These are phyloP conservation scores for Closterium sp. DNA, from an alignment of 139 green algal species.

Conservation along the genomic window DNA sequence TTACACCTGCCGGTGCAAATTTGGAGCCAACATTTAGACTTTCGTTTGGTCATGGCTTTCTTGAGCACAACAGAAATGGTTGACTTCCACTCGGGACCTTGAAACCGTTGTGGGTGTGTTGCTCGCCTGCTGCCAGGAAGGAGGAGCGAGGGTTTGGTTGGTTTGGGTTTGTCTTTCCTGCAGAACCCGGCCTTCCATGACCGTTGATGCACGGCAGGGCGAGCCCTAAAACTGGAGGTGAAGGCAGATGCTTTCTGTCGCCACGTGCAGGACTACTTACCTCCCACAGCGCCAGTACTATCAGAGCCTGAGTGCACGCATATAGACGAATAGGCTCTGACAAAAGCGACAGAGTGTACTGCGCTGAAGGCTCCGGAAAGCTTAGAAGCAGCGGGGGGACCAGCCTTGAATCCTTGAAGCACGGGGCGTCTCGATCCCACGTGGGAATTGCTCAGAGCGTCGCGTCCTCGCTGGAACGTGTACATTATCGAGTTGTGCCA, in stretches of 20 bases:
- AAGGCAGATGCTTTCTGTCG: neutral
- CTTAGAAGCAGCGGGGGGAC: neutral
- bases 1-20: too few relatives aligned
- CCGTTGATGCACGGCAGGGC: neutral
- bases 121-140: neutral
- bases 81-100: neutral
- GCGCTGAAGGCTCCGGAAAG: neutral
- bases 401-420: too few relatives aligned
- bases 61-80: neutral
- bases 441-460: neutral
- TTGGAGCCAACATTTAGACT: too few relatives aligned
- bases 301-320: too few relatives aligned
- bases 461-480: neutral
- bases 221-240: too few relatives aligned
- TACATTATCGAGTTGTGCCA: neutral
- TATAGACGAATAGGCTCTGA: too few relatives aligned
- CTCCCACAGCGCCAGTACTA: too few relatives aligned
- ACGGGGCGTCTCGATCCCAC: neutral
- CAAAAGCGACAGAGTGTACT: too few relatives aligned
- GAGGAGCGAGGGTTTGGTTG: neutral
- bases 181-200: neutral
- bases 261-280: too few relatives aligned
- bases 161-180: neutral
- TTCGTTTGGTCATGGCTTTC: too few relatives aligned
- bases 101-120: neutral